Conservation (phyloP, 208 protist species). For the Phytomonas serpens region DNA sequence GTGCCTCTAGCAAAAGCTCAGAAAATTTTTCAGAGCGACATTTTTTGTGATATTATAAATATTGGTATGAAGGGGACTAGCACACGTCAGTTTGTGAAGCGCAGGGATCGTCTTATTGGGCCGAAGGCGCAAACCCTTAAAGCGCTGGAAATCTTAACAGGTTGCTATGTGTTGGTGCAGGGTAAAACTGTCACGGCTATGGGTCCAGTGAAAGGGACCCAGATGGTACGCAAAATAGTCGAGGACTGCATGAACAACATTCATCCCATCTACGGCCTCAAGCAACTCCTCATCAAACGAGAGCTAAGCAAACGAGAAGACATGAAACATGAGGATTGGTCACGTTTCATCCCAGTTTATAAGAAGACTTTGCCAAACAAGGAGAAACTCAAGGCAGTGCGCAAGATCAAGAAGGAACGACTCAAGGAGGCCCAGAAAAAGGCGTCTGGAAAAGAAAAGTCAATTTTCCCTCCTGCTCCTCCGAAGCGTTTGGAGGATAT, state of each 20-base stretch:
- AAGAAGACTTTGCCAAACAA: conserved; percentile 87
- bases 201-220: conserved; percentile 94
- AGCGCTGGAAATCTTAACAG: conserved; percentile 97
- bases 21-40: conserved; percentile 96
- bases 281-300: conserved; percentile 98
- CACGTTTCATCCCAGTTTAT: conserved; percentile 97
- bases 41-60: conserved; percentile 98
- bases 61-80: conserved; percentile 94
- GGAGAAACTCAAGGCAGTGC: conserved; percentile 83
- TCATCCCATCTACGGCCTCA: conserved; percentile 99
- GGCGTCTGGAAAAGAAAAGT: conserved; percentile 63
- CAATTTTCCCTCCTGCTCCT: conserved; percentile 83
- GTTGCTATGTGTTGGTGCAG: conserved; percentile 99
- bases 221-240: conserved; percentile 96
- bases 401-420: conserved; percentile 84
- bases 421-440: conserved; percentile 48
- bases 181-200: conserved; percentile 97
- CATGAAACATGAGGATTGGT: conserved; percentile 97
- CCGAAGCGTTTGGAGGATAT: conserved; percentile 86
- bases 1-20: conserved; percentile 95
- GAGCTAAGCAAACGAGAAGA: conserved; percentile 96
- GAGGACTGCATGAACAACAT: conserved; percentile 99
- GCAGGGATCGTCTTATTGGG: conserved; percentile 98
- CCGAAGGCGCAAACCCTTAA: conserved; percentile 97
- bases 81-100: conserved; percentile 98